phyloP scores from a whole-genome alignment of 176 grass and related monocot species.

The Paspalum notatum region DNA sequence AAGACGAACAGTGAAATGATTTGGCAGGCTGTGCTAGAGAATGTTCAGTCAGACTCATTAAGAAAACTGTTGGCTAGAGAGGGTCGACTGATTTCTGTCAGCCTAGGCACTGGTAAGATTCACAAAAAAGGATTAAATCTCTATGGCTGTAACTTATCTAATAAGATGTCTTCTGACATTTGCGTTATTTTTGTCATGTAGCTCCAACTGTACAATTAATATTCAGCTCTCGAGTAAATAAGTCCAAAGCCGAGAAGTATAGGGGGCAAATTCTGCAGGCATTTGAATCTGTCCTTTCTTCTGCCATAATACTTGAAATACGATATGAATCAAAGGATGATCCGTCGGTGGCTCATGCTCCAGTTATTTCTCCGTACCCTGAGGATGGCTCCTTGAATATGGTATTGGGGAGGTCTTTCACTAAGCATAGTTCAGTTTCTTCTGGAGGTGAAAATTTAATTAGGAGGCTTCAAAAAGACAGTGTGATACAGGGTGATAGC shows the following conservation, averaged over 20 bases:
- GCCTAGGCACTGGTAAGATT: constrained; percentile 79
- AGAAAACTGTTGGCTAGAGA: constrained; percentile 80
- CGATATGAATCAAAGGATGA: constrained; percentile 64
- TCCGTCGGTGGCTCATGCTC: constrained; percentile 27
- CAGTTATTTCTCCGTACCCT: constrained; percentile 44
- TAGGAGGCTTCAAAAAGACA: constrained; percentile 52
- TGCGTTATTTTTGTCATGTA: constrained; percentile 42
- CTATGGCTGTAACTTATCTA: constrained; percentile 17
- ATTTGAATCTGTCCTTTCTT: constrained; percentile 87
- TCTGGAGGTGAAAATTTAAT: constrained; percentile 64
- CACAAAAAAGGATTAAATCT: neutral
- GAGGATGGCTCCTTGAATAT: constrained; percentile 53
- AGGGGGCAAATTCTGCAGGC: constrained; percentile 85
- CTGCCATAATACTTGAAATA: constrained; percentile 87
- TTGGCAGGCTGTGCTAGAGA: constrained; percentile 80
- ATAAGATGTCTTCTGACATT: constrained; percentile 29
- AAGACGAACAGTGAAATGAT: constrained; percentile 73
- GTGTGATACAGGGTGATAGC: constrained; percentile 21
- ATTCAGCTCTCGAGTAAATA: constrained; percentile 69
- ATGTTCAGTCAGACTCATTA: constrained; percentile 72
- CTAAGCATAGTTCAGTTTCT: constrained; percentile 61
- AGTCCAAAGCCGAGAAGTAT: constrained; percentile 85
- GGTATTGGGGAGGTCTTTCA: constrained; percentile 64
- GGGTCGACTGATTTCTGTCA: constrained; percentile 71
- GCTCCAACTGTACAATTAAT: constrained; percentile 81